Evolutionary conservation across 1,284 basidiomycete genomes (phyloP).

Genomic region (Cryptococcus sp.): DNA sequence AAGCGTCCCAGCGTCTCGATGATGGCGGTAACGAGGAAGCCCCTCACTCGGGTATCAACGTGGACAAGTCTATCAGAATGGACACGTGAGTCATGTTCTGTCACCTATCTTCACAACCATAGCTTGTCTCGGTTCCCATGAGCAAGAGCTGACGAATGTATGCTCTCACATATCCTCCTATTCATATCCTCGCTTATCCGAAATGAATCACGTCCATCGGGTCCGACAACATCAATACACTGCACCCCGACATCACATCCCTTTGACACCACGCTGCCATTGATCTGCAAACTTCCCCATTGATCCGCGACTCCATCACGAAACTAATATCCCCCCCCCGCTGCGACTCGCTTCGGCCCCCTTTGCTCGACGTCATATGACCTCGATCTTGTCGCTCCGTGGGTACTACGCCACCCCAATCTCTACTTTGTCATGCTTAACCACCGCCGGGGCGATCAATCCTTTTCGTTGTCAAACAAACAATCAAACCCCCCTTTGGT

Average conservation of each 20-base stretch:
- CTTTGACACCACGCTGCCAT: neutral
- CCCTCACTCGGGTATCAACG: conserved; percentile 47
- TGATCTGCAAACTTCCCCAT: neutral
- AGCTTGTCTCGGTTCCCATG: neutral
- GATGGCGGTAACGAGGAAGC: conserved; percentile 45
- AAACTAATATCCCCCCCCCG: neutral
- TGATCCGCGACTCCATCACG: neutral
- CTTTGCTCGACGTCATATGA: conserved; percentile 1
- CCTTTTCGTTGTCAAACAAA: neutral
- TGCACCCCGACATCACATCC: no score
- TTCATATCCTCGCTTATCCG: neutral
- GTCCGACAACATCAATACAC: no score
- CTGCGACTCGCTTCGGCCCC: neutral
- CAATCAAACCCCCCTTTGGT: neutral
- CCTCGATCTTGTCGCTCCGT: neutral
- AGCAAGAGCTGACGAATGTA: neutral
- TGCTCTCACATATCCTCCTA: neutral
- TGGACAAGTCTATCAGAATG: conserved; percentile 44
- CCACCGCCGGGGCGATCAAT: neutral
- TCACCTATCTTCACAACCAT: neutral
- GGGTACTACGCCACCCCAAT: neutral
- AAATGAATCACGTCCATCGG: no score
- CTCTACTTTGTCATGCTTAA: neutral
- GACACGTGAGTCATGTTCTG: conserved; percentile 43
- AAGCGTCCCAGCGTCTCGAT: conserved; percentile 18